Conservation (phyloP, 768 basidiomycete species). For the Lepiota venenata region DNA sequence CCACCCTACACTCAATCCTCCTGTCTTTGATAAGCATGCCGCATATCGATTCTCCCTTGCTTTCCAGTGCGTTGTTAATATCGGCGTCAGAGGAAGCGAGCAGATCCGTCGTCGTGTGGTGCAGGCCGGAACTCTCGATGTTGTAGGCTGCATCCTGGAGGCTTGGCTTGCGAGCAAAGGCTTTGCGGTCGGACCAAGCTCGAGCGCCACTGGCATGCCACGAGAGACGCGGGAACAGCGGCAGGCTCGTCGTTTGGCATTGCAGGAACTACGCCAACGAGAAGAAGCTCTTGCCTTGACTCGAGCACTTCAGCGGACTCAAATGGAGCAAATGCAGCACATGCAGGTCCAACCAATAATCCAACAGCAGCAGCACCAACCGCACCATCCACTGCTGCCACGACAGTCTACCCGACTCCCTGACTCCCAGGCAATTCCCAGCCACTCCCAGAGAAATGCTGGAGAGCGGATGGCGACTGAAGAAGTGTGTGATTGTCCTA, state of each 20-base stretch:
- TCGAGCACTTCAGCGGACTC: slow-evolving; percentile 36
- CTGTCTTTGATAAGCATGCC: slow-evolving; percentile 74
- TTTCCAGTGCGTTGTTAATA: slow-evolving; percentile 96
- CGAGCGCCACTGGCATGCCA: slow-evolving; percentile 70
- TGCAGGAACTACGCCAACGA: slow-evolving; percentile 51
- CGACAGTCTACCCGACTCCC: slow-evolving; percentile 1
- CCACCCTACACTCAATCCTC: slow-evolving; percentile 62
- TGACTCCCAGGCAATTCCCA: slow-evolving; percentile 2
- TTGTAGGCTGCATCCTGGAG: slow-evolving; percentile 91
- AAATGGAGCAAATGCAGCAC: not conserved
- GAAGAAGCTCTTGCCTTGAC: slow-evolving; percentile 59
- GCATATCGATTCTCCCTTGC: slow-evolving; percentile 90
- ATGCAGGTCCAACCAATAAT: not conserved
- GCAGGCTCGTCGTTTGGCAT: slow-evolving; percentile 55
- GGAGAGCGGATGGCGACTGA: not conserved
- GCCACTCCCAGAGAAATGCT: not conserved
- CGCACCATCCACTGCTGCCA: slow-evolving; percentile 1
- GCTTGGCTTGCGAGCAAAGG: slow-evolving; percentile 90
- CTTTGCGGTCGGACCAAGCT: slow-evolving; percentile 79
- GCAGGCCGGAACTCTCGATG: slow-evolving; percentile 90
- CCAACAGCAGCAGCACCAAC: not conserved
- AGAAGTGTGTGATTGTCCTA: slow-evolving; percentile 7
- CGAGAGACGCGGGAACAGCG: slow-evolving; percentile 76
- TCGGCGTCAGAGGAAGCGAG: slow-evolving; percentile 94
- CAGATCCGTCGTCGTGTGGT: slow-evolving; percentile 89